Percentiles rank a stretch among this genome's conserved stretches.
phyloP scores from a whole-genome alignment of 2,329 filamentous ascomycete genomes.

The Elsinoe perseae region DNA sequence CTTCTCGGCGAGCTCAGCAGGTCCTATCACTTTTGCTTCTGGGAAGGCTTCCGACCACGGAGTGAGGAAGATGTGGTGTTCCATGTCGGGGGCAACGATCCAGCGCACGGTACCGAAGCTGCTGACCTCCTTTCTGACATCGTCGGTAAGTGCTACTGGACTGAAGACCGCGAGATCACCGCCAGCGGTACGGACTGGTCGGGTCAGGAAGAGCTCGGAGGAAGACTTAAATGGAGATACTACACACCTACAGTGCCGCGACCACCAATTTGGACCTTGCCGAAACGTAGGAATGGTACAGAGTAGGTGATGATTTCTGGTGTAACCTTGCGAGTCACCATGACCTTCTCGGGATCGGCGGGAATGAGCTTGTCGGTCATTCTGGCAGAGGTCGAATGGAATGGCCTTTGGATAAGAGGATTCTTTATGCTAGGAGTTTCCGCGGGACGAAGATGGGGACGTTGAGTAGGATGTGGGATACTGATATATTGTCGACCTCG shows the following conservation, averaged over 20 bases:
- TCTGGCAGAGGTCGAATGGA: conserved; percentile 12
- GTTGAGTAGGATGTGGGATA: background rate
- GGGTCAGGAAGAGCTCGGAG: background rate
- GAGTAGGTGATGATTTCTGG: conserved; percentile 72
- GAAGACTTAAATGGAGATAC: background rate
- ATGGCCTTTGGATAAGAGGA: background rate
- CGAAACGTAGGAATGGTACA: conserved; percentile 76
- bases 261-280: conserved; percentile 72
- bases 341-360: conserved; percentile 68
- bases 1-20: conserved; percentile 77
- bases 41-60: conserved; percentile 78
- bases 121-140: conserved; percentile 53
- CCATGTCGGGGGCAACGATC: conserved; percentile 77
- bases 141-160: conserved; percentile 73
- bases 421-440: background rate
- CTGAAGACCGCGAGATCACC: conserved; percentile 84
- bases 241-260: conserved; percentile 71
- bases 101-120: conserved; percentile 58
- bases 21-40: conserved; percentile 68
- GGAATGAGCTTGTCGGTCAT: conserved; percentile 37
- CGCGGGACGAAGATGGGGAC: background rate
- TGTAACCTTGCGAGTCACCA: conserved; percentile 82
- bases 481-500: background rate
- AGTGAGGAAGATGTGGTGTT: conserved; percentile 91
- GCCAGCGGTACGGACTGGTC: conserved; percentile 64